phyloP scores from a whole-genome alignment of 768 basidiomycete genomes.

The Lyophyllum decastes region DNA sequence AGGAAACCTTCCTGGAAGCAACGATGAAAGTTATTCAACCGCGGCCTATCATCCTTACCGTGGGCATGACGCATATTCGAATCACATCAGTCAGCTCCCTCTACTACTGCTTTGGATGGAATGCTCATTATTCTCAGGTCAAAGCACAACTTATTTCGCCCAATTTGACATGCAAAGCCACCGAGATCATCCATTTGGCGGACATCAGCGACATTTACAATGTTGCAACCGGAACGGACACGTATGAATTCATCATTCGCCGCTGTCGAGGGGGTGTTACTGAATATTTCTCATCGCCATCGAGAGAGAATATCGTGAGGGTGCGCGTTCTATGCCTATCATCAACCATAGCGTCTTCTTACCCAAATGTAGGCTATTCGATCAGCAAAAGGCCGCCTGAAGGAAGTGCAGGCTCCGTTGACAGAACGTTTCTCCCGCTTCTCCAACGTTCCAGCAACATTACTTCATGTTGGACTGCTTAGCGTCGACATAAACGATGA shows the following conservation, averaged over 20 bases:
- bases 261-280: slow-evolving; percentile 70
- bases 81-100: slow-evolving; percentile 65
- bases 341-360: background rate
- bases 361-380: slow-evolving; percentile 58
- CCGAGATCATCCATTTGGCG: slow-evolving; percentile 76
- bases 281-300: slow-evolving; percentile 72
- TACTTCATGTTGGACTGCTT: slow-evolving; percentile 85
- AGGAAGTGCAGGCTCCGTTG: slow-evolving; percentile 50
- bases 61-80: slow-evolving; percentile 71
- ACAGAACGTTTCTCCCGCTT: slow-evolving; percentile 74
- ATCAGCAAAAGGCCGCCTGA: slow-evolving; percentile 71
- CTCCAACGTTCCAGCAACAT: slow-evolving; percentile 81
- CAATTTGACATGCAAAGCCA: slow-evolving; percentile 69
- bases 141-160: slow-evolving; percentile 75
- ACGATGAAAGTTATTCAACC: slow-evolving; percentile 69
- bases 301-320: slow-evolving; percentile 75
- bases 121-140: slow-evolving; percentile 38
- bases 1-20: slow-evolving; percentile 56
- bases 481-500: slow-evolving; percentile 76
- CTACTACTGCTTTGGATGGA: background rate
- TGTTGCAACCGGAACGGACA: slow-evolving; percentile 73
- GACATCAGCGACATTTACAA: slow-evolving; percentile 90
- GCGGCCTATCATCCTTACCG: slow-evolving; percentile 70
- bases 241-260: slow-evolving; percentile 79
- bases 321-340: slow-evolving; percentile 34